A percentile compares a stretch with the other conserved stretches of the same genome.
Evolutionary conservation across 192 early-diverging fungal species (phyloP).

Genomic region (Backusella liffmaniae): DNA sequence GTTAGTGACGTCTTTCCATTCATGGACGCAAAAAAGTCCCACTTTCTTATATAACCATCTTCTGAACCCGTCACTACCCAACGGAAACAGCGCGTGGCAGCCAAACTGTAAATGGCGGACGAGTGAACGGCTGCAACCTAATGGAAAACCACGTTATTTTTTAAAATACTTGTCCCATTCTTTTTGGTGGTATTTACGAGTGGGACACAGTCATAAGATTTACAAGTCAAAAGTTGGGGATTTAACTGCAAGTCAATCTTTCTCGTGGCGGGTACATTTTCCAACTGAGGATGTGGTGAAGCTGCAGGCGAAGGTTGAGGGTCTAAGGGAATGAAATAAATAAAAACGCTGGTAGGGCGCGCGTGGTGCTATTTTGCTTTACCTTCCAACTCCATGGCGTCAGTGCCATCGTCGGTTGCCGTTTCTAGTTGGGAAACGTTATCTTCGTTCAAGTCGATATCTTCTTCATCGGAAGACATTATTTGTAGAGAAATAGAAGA

Average conservation of each 20-base stretch:
- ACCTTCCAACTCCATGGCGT: slow-evolving; percentile 32
- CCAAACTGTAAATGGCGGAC: slow-evolving; percentile 65
- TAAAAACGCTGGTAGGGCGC: background rate
- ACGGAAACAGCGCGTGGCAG: slow-evolving; percentile 68
- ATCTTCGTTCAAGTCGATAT: slow-evolving; percentile 32
- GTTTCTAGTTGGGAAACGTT: slow-evolving; percentile 20
- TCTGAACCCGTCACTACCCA: slow-evolving; percentile 87
- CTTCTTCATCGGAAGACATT: slow-evolving; percentile 38
- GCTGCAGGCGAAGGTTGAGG: slow-evolving; percentile 28
- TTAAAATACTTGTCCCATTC: background rate
- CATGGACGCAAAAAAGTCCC: slow-evolving; percentile 86
- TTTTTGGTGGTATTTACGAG: slow-evolving; percentile 10
- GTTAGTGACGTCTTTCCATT: slow-evolving; percentile 82
- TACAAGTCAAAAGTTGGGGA: background rate
- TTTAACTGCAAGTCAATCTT: slow-evolving; percentile 4
- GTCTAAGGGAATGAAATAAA: slow-evolving; percentile 8
- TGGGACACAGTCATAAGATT: slow-evolving; percentile 24
- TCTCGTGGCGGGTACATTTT: slow-evolving; percentile 8
- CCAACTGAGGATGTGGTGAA: slow-evolving; percentile 19
- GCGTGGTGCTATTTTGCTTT: background rate
- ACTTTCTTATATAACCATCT: slow-evolving; percentile 95
- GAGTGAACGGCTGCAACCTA: slow-evolving; percentile 65
- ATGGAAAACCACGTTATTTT: background rate
- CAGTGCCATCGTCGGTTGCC: slow-evolving; percentile 22
- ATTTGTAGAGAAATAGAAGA: background rate